These are phyloP conservation scores for Coemansia sp. DNA, from an alignment of 192 early-diverging fungal genomes.

Conservation along the genomic window DNA sequence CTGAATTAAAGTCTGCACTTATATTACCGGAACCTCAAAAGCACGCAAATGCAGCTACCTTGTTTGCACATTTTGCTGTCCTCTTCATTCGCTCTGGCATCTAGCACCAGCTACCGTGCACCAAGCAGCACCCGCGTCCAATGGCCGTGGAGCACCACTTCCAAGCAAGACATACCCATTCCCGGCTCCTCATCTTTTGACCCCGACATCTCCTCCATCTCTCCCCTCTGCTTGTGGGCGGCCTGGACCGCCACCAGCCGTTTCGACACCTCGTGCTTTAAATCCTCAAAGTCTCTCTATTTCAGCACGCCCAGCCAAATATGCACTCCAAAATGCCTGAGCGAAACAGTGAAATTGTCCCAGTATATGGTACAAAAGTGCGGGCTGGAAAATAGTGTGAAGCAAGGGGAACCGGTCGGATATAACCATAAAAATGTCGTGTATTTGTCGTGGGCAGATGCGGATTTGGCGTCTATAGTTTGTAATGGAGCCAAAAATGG, in stretches of 20 bases:
- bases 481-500: conserved; percentile 22
- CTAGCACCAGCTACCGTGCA: neutral
- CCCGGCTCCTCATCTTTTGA: conserved; percentile 22
- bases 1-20: neutral
- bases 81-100: neutral
- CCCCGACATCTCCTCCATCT: conserved; percentile 28
- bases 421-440: conserved; percentile 49
- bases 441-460: conserved; percentile 47
- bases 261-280: conserved; percentile 36
- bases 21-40: neutral
- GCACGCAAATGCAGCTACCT: neutral
- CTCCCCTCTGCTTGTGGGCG: conserved; percentile 32
- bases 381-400: conserved; percentile 12
- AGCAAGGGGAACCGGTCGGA: conserved; percentile 24
- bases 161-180: conserved; percentile 27
- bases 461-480: conserved; percentile 21
- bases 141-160: conserved; percentile 39
- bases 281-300: conserved; percentile 32
- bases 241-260: conserved; percentile 9
- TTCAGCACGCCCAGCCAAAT: conserved; percentile 42
- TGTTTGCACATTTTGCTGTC: neutral
- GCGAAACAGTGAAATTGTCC: conserved; percentile 33
- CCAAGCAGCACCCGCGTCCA: conserved; percentile 14
- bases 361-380: conserved; percentile 38
- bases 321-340: conserved; percentile 34